phyloP scores from a whole-genome alignment of 2,329 filamentous ascomycete species.

The Lithohypha guttulata region DNA sequence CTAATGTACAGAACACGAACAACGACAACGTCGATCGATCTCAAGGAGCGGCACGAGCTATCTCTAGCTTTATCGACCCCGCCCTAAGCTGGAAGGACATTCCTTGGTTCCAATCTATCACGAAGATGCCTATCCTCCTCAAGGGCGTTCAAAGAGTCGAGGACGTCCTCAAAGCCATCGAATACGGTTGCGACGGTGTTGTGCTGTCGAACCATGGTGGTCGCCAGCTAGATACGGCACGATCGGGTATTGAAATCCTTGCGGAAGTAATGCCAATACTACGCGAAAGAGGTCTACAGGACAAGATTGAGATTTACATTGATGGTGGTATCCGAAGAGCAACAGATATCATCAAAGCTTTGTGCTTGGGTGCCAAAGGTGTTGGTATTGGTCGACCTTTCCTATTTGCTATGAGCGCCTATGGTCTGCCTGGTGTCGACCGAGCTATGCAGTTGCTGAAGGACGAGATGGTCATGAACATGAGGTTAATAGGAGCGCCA shows the following conservation, averaged over 20 bases:
- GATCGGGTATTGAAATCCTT: slow-evolving; percentile 78
- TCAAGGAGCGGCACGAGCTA: slow-evolving; percentile 88
- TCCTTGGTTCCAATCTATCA: slow-evolving; percentile 83
- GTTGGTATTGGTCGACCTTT: slow-evolving; percentile 93
- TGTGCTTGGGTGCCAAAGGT: slow-evolving; percentile 82
- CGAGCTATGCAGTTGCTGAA: slow-evolving; percentile 84
- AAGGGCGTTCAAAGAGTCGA: slow-evolving; percentile 96
- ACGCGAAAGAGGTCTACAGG: slow-evolving; percentile 59
- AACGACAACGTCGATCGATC: slow-evolving; percentile 68
- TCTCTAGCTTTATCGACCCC: slow-evolving; percentile 94
- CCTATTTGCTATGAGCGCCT: slow-evolving; percentile 89
- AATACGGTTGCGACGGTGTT: slow-evolving; percentile 73
- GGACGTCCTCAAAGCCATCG: slow-evolving; percentile 79
- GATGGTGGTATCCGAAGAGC: slow-evolving; percentile 84
- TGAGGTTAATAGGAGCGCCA: slow-evolving; percentile 78
- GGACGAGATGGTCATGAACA: slow-evolving; percentile 98
- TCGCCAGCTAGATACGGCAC: slow-evolving; percentile 82
- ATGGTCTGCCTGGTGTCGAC: slow-evolving; percentile 77
- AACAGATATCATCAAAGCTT: slow-evolving; percentile 89
- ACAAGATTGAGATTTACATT: slow-evolving; percentile 75
- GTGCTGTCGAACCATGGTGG: slow-evolving; percentile 95
- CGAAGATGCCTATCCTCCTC: slow-evolving; percentile 86
- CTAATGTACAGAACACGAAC: slow-evolving; percentile 60
- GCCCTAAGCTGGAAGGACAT: slow-evolving; percentile 88
- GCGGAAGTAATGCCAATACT: slow-evolving; percentile 88